Base-by-base conservation (phyloP, 495 filamentous ascomycete genomes). In the Penicillium tannophilum region DNA sequence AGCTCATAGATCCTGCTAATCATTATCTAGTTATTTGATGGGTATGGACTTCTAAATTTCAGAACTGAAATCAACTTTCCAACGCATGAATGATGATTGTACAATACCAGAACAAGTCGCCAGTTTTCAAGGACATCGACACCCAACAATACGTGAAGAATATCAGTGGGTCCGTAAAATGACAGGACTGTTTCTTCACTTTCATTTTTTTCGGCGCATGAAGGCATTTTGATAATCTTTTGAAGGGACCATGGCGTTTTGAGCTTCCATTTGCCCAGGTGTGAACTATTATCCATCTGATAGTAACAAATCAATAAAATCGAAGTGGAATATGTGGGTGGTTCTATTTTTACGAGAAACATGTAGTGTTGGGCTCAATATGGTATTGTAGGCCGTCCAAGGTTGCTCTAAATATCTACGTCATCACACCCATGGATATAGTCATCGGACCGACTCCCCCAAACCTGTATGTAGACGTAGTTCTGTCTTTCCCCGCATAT, bases 1-100 rank as follows among this genome's bases (percentile, higher is more conserved):
- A 26, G 4, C 16, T 41, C 20, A 28, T 30, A 14, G 8, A 33
- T 23, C 9, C 48, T 42, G 48, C 69, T 77, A 60, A 76, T 65
- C 35, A 2, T 16, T 8, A 16, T 28, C 10, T 54, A 93, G 91
- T 68, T 91, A 90, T 71, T 72, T 93, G 36, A 96, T 96, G 91
- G 90, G 87, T 44, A 93, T 90, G 55, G 87, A 76, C 59, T 61
- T 59, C 19, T 59, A 20, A 44, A 9, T 39, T 28, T 30, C 42
- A 39, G 48, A 19, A 31, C n/a, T 44, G 19, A 41, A 55, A 50
- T 58, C 51, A 52, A 14, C 50, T 3, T 64, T 61, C 59, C 67
- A 61, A 36, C 33, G 47, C 46, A 69, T 54, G 70, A 75, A 68
- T 75, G 59, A 76, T 69, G 73, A 76, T 61, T 74, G 61, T 70